phyloP scores from a whole-genome alignment of 225 moss, liverwort and hornwort species.

The Ulota crispa region DNA sequence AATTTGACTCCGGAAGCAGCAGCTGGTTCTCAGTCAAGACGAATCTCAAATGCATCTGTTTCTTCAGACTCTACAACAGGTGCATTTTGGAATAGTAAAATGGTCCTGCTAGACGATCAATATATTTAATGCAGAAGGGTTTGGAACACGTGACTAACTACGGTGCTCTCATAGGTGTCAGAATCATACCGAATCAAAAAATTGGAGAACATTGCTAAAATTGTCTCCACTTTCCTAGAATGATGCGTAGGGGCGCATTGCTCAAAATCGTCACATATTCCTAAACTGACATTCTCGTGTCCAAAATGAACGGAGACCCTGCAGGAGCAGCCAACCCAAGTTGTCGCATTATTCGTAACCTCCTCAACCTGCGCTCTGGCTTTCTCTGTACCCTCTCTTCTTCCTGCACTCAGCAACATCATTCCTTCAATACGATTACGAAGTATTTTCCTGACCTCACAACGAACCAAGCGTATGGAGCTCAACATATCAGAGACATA shows the following conservation, averaged over 20 bases:
- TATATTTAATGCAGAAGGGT: slow-evolving; percentile 19
- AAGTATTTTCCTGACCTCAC: neutral
- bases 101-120: slow-evolving; percentile 36
- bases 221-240: slow-evolving; percentile 4
- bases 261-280: slow-evolving; percentile 3
- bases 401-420: slow-evolving; percentile 45
- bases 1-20: neutral
- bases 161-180: slow-evolving; percentile 13
- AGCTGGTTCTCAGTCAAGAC: neutral
- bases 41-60: neutral
- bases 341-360: slow-evolving; percentile 90
- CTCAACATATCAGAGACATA: neutral
- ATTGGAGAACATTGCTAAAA: neutral
- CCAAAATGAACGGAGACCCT: slow-evolving; percentile 81
- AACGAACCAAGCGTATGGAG: neutral
- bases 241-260: neutral
- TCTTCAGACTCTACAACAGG: neutral
- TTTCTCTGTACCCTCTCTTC: slow-evolving; percentile 81
- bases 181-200: slow-evolving; percentile 31
- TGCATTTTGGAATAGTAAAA: neutral
- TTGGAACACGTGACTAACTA: slow-evolving; percentile 18
- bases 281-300: slow-evolving; percentile 49
- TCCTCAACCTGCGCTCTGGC: slow-evolving; percentile 65
- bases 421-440: neutral
- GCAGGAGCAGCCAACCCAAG: slow-evolving; percentile 85